Evolutionary conservation across 2,329 filamentous ascomycete species (phyloP).

Genomic region (Atkinsonella texensis): DNA sequence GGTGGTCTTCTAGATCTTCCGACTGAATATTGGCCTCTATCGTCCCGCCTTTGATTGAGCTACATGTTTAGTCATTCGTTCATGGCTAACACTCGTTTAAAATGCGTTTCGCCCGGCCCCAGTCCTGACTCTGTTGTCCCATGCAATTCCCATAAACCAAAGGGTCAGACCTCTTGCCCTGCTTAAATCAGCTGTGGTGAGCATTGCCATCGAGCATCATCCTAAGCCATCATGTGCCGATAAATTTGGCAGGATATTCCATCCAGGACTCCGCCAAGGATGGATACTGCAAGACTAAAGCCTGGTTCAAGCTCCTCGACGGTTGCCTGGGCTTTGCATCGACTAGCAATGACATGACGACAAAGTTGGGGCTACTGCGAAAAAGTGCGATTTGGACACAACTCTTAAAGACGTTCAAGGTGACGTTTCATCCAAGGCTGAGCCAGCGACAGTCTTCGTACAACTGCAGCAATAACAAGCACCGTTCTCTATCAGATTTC

Average conservation of each 20-base stretch:
- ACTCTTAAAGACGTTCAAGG: conserved; percentile 11
- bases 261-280: conserved; percentile 15
- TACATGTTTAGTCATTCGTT: conserved; percentile 7
- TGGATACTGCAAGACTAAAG: conserved; percentile 20
- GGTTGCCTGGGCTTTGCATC: conserved; percentile 33
- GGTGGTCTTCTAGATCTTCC: not conserved
- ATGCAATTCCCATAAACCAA: conserved; percentile 22
- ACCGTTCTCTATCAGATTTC: not conserved
- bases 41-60: not conserved
- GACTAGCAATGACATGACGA: conserved; percentile 30
- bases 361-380: conserved; percentile 24
- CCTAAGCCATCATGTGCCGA: not conserved
- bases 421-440: conserved; percentile 6
- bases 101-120: conserved; percentile 18
- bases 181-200: conserved; percentile 38
- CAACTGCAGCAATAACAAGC: conserved; percentile 4
- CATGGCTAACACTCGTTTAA: conserved; percentile 6
- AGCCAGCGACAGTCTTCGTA: conserved; percentile 3
- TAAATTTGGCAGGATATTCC: conserved; percentile 14
- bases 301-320: conserved; percentile 29
- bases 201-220: conserved; percentile 8
- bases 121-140: conserved; percentile 16
- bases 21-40: not conserved
- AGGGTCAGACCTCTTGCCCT: conserved; percentile 28
- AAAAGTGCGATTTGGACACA: conserved; percentile 18